Conservation (phyloP, 2,329 filamentous ascomycete species). For the Hypoxylon sp. region DNA sequence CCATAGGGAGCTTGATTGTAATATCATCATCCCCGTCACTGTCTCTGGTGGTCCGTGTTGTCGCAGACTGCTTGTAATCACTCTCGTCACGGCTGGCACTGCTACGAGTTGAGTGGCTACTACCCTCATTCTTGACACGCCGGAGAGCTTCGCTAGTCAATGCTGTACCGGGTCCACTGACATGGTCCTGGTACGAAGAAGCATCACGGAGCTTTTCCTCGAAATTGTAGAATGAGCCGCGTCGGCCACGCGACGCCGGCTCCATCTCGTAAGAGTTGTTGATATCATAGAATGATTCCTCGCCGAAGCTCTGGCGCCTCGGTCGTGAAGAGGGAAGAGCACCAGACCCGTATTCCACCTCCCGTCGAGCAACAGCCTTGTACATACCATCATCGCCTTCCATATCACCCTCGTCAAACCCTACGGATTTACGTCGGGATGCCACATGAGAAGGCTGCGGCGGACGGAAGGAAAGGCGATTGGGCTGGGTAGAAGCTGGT, state of each 20-base stretch:
- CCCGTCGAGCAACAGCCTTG: constrained; percentile 35
- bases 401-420: constrained; percentile 42
- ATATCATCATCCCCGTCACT: constrained; percentile 64
- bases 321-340: constrained; percentile 34
- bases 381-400: constrained; percentile 37
- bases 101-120: constrained; percentile 66
- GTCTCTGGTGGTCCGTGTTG: constrained; percentile 67
- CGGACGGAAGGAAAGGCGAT: constrained; percentile 44
- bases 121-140: constrained; percentile 58
- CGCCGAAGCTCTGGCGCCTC: constrained; percentile 39
- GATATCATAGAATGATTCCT: constrained; percentile 30
- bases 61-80: constrained; percentile 68
- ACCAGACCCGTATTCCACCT: constrained; percentile 43
- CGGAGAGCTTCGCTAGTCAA: constrained; percentile 66
- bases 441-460: constrained; percentile 38
- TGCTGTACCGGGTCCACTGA: constrained; percentile 56
- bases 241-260: constrained; percentile 45
- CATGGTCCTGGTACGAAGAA: constrained; percentile 61
- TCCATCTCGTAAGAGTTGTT: constrained; percentile 36
- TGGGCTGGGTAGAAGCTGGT: constrained; percentile 48
- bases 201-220: constrained; percentile 56
- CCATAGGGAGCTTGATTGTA: constrained; percentile 67
- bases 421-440: constrained; percentile 43
- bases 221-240: constrained; percentile 49
- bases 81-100: constrained; percentile 70